Conservation (phyloP, 108 stramenopile species). For the Skeletonema grethae region DNA sequence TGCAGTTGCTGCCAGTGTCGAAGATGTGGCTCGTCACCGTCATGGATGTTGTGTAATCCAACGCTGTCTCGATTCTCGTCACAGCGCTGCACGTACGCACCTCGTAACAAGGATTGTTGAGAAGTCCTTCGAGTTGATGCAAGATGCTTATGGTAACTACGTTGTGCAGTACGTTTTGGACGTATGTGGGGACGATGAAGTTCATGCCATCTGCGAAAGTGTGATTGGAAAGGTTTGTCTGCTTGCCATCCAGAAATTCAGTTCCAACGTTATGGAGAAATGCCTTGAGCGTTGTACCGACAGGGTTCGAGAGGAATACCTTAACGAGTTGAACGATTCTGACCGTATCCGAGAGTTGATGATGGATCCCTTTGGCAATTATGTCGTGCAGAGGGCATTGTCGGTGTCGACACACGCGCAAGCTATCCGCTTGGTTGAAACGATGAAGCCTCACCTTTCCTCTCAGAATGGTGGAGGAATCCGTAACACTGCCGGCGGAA, state of each 20-base stretch:
- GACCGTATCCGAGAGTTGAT: constrained; percentile 86
- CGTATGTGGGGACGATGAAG: constrained; percentile 91
- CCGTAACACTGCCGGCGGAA: constrained; percentile 93
- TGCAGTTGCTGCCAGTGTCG: constrained; percentile 85
- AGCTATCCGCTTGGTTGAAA: constrained; percentile 91
- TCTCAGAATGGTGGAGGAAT: constrained; percentile 75
- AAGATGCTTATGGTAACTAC: constrained; percentile 95
- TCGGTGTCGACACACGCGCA: constrained; percentile 93
- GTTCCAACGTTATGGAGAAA: constrained; percentile 98
- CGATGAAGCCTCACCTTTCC: constrained; percentile 92
- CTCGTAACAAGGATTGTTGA: constrained; percentile 90
- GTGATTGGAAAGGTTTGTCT: constrained; percentile 88
- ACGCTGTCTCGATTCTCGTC: constrained; percentile 93
- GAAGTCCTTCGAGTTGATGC: constrained; percentile 95
- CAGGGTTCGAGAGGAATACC: constrained; percentile 80
- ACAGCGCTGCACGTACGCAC: constrained; percentile 78
- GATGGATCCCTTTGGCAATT: constrained; percentile 98
- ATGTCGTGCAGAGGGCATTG: constrained; percentile 94
- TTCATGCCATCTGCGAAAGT: constrained; percentile 88
- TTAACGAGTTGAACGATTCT: constrained; percentile 85
- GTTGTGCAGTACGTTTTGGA: constrained; percentile 94
- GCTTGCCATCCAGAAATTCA: constrained; percentile 96
- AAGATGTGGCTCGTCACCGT: constrained; percentile 95
- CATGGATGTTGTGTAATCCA: constrained; percentile 99
- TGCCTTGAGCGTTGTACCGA: constrained; percentile 94